A percentile compares a stretch with the other conserved stretches of the same genome.
Conservation (phyloP, 2,329 filamentous ascomycete species). For the Aspergillus costaricaensis region DNA sequence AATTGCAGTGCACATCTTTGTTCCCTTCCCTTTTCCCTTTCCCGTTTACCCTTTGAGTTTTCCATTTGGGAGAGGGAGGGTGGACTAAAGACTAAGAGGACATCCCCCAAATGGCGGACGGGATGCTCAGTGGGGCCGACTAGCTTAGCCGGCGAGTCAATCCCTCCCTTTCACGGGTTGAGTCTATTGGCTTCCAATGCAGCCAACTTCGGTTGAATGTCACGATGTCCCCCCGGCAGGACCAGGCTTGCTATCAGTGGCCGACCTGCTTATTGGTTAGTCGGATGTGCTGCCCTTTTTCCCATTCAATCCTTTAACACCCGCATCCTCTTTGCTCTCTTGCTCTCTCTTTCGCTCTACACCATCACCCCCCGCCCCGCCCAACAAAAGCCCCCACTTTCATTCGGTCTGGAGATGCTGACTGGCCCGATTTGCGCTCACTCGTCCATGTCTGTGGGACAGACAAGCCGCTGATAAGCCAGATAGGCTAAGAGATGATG, state of each 20-base stretch:
- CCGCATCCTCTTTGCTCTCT: too few species aligned
- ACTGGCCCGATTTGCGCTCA: conserved; percentile 19
- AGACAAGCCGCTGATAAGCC: conserved; percentile 23
- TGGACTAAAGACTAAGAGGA: conserved; percentile 7
- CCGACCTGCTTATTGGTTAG: neutral
- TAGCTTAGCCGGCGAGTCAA: conserved; percentile 27
- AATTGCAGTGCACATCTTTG: neutral
- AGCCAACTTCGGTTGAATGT: conserved; percentile 20
- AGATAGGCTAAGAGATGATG: conserved; percentile 14
- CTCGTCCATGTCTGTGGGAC: conserved; percentile 19
- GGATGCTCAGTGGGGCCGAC: conserved; percentile 27
- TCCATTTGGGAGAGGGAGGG: neutral
- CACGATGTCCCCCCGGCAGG: conserved; percentile 6
- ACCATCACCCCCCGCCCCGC: conserved; percentile 6
- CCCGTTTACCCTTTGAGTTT: conserved; percentile 10
- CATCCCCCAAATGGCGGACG: conserved; percentile 26
- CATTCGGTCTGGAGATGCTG: conserved; percentile 10
- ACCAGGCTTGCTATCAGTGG: conserved; percentile 1
- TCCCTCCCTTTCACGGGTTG: conserved; percentile 18
- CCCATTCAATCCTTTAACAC: neutral
- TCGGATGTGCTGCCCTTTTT: neutral
- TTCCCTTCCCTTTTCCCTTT: conserved; percentile 2
- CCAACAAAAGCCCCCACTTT: conserved; percentile 16
- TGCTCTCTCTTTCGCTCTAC: too few species aligned
- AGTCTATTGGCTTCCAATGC: conserved; percentile 20